Conservation (phyloP, 73 alveolate genomes). For the Effrenium voratum region DNA sequence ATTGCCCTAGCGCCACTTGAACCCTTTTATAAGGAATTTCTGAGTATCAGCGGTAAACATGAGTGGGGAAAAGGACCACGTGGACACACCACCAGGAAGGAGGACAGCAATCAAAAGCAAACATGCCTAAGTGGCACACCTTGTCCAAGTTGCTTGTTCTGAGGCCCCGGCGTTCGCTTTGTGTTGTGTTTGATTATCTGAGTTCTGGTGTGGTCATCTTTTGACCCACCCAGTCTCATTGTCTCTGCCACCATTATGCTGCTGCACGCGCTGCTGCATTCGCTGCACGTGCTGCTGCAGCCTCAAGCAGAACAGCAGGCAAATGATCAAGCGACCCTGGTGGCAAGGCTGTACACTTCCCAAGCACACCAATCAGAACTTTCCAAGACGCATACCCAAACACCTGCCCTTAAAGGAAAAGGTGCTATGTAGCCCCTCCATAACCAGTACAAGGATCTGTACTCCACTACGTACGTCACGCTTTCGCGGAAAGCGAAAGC, state of each 20-base stretch:
- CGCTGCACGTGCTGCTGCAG: constrained; percentile 79
- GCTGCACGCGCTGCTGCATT: constrained; percentile 57
- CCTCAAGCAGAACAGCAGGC: not conserved
- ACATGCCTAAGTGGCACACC: not conserved
- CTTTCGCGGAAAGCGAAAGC: no score
- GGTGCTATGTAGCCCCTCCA: not conserved
- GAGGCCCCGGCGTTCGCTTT: not conserved
- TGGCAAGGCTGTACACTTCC: not conserved
- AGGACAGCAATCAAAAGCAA: not conserved
- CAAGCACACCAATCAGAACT: not conserved
- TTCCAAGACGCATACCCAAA: not conserved
- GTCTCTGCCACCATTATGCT: not conserved
- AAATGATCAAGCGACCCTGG: not conserved
- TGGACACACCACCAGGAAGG: not conserved
- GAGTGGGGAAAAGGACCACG: no score
- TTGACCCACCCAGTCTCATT: not conserved
- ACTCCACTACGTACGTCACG: no score
- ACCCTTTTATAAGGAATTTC: no score
- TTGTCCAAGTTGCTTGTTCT: not conserved
- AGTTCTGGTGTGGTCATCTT: not conserved
- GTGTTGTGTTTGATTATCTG: not conserved
- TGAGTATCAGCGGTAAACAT: no score
- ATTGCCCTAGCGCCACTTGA: no score
- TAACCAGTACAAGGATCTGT: not conserved
- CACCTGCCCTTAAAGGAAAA: not conserved